These are phyloP conservation scores for Cyclocybe cylindracea DNA, from an alignment of 768 basidiomycete species.

Conservation along the genomic window DNA sequence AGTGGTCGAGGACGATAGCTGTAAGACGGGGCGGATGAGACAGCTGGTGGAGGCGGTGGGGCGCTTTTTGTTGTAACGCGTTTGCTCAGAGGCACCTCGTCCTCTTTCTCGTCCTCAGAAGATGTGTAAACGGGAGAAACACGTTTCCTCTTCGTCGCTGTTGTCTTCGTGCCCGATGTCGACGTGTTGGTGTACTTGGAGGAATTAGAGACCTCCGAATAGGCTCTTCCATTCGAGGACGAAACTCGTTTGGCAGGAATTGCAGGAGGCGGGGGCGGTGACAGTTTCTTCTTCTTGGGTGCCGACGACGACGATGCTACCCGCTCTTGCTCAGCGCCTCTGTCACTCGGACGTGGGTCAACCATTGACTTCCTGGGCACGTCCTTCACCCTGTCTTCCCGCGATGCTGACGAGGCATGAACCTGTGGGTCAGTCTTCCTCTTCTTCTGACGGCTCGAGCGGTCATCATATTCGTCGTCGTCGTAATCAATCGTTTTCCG, in stretches of 20 bases:
- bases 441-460: too few relatives aligned
- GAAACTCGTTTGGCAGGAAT: constrained; percentile 15
- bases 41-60: constrained; percentile 13
- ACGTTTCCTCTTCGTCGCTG: constrained; percentile 43
- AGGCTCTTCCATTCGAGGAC: constrained; percentile 14
- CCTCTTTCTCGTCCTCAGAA: constrained; percentile 57
- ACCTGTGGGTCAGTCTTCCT: too few relatives aligned
- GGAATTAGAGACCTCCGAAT: constrained; percentile 14
- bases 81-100: constrained; percentile 5
- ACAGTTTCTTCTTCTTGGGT: constrained; percentile 40
- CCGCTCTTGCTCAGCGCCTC: too few relatives aligned
- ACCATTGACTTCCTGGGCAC: background rate
- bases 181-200: constrained; percentile 15
- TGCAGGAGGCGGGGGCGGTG: constrained; percentile 22
- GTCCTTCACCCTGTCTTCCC: background rate
- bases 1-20: constrained; percentile 31
- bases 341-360: too few relatives aligned
- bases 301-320: constrained; percentile 13
- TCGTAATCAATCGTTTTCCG: constrained; percentile 13
- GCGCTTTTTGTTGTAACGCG: constrained; percentile 5
- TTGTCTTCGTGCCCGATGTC: constrained; percentile 14
- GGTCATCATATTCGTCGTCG: constrained; percentile 2
- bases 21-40: background rate
- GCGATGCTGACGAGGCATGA: too few relatives aligned
- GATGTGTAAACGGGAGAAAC: constrained; percentile 67